Percentiles rank a stretch among this genome's conserved stretches.
phyloP scores from a whole-genome alignment of 2,329 filamentous ascomycete species.

The Fusarium udum region DNA sequence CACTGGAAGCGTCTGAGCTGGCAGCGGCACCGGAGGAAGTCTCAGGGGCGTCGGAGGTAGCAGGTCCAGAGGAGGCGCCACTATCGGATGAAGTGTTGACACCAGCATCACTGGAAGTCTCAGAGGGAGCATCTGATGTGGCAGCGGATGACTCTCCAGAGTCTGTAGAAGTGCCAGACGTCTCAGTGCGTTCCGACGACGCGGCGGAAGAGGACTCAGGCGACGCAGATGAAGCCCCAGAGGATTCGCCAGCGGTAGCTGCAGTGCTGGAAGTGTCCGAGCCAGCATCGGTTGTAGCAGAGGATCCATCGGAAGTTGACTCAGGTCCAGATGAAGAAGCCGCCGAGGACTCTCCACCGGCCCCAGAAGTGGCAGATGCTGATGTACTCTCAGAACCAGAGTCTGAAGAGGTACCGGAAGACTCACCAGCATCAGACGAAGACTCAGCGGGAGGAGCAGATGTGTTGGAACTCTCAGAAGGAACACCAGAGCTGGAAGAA shows the following conservation, averaged over 20 bases:
- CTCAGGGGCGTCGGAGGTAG: background rate
- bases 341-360: background rate
- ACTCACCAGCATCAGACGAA: background rate
- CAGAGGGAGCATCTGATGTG: background rate
- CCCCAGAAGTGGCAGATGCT: background rate
- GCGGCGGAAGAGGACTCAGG: background rate
- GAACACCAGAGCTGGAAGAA: background rate
- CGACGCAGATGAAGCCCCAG: background rate
- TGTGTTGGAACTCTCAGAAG: background rate
- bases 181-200: background rate
- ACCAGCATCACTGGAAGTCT: background rate
- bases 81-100: background rate
- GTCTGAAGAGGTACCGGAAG: background rate
- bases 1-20: background rate
- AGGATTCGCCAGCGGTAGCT: background rate
- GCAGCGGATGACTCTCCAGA: background rate
- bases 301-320: background rate
- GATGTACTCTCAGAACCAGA: background rate
- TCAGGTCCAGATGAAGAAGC: background rate
- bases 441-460: background rate
- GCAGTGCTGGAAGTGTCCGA: background rate
- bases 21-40: background rate
- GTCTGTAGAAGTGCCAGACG: fast-evolving
- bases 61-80: background rate
- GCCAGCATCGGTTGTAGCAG: background rate